Conservation (phyloP, 2,329 filamentous ascomycete species). For the Hymenoscyphus scutula region DNA sequence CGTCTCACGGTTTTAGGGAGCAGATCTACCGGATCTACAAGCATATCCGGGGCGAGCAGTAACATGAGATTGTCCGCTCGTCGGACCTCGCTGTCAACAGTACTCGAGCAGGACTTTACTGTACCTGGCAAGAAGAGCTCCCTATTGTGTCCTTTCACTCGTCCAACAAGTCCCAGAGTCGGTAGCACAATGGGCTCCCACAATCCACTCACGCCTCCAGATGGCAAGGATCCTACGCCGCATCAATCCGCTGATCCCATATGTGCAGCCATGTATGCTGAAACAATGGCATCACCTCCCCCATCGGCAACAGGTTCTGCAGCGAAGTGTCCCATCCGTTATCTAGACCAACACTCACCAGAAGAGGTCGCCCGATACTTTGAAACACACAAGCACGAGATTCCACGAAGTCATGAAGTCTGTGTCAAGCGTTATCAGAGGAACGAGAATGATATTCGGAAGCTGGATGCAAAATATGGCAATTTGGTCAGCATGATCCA, state of each 20-base stretch:
- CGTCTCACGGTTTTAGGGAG: slow-evolving; percentile 49
- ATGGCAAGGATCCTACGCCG: slow-evolving; percentile 42
- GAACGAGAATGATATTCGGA: slow-evolving; percentile 79
- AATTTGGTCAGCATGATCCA: slow-evolving; percentile 93
- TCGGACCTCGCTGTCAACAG: slow-evolving; percentile 59
- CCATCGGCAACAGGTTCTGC: slow-evolving; percentile 50
- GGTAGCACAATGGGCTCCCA: slow-evolving; percentile 28
- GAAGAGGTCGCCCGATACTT: slow-evolving; percentile 93
- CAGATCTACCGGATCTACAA: slow-evolving; percentile 44
- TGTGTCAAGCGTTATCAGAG: slow-evolving; percentile 88
- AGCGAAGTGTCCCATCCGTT: slow-evolving; percentile 86
- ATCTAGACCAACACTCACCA: slow-evolving; percentile 85
- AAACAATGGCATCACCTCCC: slow-evolving; percentile 45
- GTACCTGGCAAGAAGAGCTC: slow-evolving; percentile 77
- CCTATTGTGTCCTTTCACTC: slow-evolving; percentile 77
- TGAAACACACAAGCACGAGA: slow-evolving; percentile 90
- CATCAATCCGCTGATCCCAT: slow-evolving; percentile 58
- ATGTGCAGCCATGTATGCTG: slow-evolving; percentile 62
- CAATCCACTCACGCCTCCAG: slow-evolving; percentile 23
- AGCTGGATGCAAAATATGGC: slow-evolving; percentile 86
- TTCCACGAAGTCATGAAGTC: slow-evolving; percentile 89
- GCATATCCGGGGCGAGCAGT: slow-evolving; percentile 40
- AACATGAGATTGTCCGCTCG: slow-evolving; percentile 42
- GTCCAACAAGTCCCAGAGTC: slow-evolving; percentile 21
- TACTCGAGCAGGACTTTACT: slow-evolving; percentile 87